Percentiles rank a stretch among this genome's conserved stretches.
These are phyloP conservation scores for Cladorrhinum samala DNA, from an alignment of 495 filamentous ascomycete species.

Conservation along the genomic window DNA sequence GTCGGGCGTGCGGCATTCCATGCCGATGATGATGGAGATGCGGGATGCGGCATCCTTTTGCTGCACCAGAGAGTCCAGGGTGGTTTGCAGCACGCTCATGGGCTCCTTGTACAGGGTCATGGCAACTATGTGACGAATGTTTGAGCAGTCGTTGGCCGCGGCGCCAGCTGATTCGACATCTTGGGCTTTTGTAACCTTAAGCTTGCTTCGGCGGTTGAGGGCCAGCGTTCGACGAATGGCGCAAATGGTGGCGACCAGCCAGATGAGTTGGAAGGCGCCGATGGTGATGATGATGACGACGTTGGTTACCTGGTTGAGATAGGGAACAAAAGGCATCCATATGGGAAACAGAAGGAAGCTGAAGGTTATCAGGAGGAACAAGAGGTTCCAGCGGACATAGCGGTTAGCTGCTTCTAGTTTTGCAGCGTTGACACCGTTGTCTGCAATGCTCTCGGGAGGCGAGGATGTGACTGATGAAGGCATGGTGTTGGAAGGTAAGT, in stretches of 20 bases:
- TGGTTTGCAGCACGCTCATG: conserved; percentile 4
- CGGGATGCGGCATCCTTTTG: conserved; percentile 9
- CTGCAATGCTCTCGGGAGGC: not conserved
- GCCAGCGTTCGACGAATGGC: conserved; percentile 6
- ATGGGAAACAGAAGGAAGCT: conserved; percentile 5
- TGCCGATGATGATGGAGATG: conserved; percentile 9
- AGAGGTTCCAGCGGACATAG: conserved; percentile 4
- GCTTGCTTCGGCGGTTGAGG: conserved; percentile 3
- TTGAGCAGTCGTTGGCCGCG: not conserved
- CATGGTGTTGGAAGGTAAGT: not conserved
- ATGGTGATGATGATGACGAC: conserved; percentile 7
- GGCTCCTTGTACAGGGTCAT: conserved; percentile 12
- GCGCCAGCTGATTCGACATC: not conserved
- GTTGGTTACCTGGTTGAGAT: conserved; percentile 5
- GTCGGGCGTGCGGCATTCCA: conserved; percentile 7
- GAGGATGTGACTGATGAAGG: not conserved
- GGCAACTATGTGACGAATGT: conserved; percentile 7
- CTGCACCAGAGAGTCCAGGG: conserved; percentile 6
- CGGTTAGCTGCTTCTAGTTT: not conserved
- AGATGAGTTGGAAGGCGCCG: conserved; percentile 3
- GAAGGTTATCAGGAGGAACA: not conserved
- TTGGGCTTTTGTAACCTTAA: conserved; percentile 1
- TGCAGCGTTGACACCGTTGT: not conserved
- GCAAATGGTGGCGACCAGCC: conserved; percentile 5
- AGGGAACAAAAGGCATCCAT: conserved; percentile 6